phyloP scores from a whole-genome alignment of 2,329 filamentous ascomycete genomes.

The Pyrenophora graminea region DNA sequence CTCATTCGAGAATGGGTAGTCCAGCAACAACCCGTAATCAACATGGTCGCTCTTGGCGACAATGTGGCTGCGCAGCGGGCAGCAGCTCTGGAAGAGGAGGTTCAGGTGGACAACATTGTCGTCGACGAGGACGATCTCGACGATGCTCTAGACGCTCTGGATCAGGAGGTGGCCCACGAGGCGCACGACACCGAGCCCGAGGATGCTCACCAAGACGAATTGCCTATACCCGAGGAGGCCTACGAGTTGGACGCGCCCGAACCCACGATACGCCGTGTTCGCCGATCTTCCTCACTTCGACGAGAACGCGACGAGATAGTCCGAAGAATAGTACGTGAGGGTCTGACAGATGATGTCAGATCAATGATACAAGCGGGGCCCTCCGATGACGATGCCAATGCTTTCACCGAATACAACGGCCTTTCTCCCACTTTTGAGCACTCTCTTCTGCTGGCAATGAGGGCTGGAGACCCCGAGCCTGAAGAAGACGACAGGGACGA shows the following conservation, averaged over 20 bases:
- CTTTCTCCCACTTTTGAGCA: constrained; percentile 7
- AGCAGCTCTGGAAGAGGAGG: constrained; percentile 34
- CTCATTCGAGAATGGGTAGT: constrained; percentile 97
- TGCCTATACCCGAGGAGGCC: not conserved
- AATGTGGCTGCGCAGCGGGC: constrained; percentile 33
- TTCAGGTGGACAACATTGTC: constrained; percentile 15
- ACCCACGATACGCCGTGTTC: constrained; percentile 17
- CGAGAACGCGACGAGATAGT: constrained; percentile 21
- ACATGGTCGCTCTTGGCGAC: constrained; percentile 61
- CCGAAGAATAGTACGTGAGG: constrained; percentile 21
- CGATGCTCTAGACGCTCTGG: constrained; percentile 7
- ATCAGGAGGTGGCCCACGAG: constrained; percentile 7
- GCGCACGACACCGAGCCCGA: not conserved
- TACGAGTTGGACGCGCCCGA: constrained; percentile 6
- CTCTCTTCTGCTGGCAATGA: constrained; percentile 13
- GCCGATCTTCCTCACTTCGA: constrained; percentile 21
- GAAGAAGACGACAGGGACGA: constrained; percentile 3
- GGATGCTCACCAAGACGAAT: not conserved
- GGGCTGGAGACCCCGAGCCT: constrained; percentile 5
- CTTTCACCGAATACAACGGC: constrained; percentile 4
- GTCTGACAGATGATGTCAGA: constrained; percentile 26
- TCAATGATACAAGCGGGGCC: constrained; percentile 19
- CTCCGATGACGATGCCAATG: constrained; percentile 12
- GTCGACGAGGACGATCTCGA: constrained; percentile 14
- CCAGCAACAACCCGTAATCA: constrained; percentile 92